Evolutionary conservation across 768 basidiomycete species (phyloP).

Genomic region (Cyathus striatus): DNA sequence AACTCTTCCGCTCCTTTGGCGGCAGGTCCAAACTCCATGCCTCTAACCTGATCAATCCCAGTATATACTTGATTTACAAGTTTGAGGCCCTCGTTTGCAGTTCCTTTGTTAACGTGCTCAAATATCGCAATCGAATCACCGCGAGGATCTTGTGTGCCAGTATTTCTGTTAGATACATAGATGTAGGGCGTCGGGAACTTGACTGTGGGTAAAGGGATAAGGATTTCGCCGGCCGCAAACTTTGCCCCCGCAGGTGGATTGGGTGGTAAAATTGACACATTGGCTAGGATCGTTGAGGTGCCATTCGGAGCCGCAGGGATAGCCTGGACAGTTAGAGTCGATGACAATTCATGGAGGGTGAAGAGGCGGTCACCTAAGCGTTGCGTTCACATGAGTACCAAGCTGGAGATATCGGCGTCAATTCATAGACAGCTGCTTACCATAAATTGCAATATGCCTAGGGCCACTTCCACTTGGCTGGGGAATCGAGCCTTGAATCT

Average conservation of each 20-base stretch:
- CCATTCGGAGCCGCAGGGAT: slow-evolving; percentile 48
- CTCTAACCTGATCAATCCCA: slow-evolving; percentile 57
- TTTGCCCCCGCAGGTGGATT: slow-evolving; percentile 17
- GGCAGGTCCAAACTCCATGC: slow-evolving; percentile 59
- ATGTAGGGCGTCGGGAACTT: slow-evolving; percentile 50
- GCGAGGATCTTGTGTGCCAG: slow-evolving; percentile 38
- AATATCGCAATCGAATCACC: slow-evolving; percentile 65
- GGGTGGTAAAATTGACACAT: slow-evolving; percentile 44
- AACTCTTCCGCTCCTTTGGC: slow-evolving; percentile 42
- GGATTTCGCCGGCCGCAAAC: slow-evolving; percentile 59
- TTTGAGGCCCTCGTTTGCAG: slow-evolving; percentile 20
- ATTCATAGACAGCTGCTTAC: slow-evolving; percentile 10
- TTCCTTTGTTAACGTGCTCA: slow-evolving; percentile 33
- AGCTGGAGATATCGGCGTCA: background rate
- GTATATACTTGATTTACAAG: slow-evolving; percentile 52
- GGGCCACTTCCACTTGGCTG: slow-evolving; percentile 65
- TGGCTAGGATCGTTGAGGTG: slow-evolving; percentile 44
- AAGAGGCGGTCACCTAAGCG: slow-evolving; percentile 45
- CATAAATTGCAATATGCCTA: slow-evolving; percentile 29
- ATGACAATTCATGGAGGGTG: slow-evolving; percentile 50
- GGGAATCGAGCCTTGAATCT: slow-evolving; percentile 55
- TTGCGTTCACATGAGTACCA: background rate
- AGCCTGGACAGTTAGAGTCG: slow-evolving; percentile 52
- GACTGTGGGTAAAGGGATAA: slow-evolving; percentile 44
- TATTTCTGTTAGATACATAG: slow-evolving; percentile 67